Percentiles rank a stretch among this genome's conserved stretches.
Conservation (phyloP, 352 stramenopile species). For the Phytophthora pistaciae region DNA sequence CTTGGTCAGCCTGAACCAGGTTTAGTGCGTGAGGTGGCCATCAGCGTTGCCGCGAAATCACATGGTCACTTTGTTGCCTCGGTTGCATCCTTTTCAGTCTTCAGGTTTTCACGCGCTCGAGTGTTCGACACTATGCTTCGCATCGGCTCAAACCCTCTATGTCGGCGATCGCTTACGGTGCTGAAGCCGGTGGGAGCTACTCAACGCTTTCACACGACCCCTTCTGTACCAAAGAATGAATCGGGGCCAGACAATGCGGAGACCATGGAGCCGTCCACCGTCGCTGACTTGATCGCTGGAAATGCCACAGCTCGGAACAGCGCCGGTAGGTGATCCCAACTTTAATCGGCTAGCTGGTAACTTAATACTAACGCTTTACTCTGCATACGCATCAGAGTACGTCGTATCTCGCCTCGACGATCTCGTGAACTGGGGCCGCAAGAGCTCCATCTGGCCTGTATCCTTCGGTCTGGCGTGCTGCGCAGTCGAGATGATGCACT, state of each 20-base stretch:
- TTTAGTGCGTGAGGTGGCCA: background rate
- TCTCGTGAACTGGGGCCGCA: slow-evolving; percentile 98
- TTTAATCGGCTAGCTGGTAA: slow-evolving; percentile 33
- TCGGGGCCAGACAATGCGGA: background rate
- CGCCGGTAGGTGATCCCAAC: slow-evolving; percentile 20
- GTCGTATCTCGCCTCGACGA: slow-evolving; percentile 97
- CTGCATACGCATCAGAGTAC: slow-evolving; percentile 82
- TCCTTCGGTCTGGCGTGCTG: slow-evolving; percentile 99
- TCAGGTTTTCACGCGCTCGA: background rate
- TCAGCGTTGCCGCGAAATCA: background rate
- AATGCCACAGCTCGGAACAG: slow-evolving; percentile 70
- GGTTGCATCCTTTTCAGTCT: background rate
- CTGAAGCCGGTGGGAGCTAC: background rate
- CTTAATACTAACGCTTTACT: background rate
- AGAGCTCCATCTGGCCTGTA: slow-evolving; percentile 98
- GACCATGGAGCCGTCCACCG: slow-evolving; percentile 41
- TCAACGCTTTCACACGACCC: background rate
- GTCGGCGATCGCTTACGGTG: background rate
- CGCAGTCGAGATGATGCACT: slow-evolving; percentile 87
- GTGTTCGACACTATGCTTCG: background rate
- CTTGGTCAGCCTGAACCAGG: background rate
- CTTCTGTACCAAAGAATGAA: background rate
- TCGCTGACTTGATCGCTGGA: slow-evolving; percentile 64
- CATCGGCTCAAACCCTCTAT: background rate
- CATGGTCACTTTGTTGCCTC: background rate